Evolutionary conservation across 1,139 yeast species (phyloP), one percentile per base, ranked within the genome.

Genomic region (Magnusiomyces suaveolens): DNA sequence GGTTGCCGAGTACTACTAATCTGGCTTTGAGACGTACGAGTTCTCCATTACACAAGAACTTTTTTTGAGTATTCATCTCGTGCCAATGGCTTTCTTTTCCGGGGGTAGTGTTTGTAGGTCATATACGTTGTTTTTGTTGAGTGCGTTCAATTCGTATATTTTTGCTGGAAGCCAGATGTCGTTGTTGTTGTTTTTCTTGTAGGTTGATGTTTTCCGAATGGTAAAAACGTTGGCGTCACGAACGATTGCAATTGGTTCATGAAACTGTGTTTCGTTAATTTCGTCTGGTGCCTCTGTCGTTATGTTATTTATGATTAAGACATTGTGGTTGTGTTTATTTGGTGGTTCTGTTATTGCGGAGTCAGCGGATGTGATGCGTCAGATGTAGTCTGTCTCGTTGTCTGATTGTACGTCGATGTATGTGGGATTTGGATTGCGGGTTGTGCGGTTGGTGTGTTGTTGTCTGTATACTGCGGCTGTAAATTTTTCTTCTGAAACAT

Each of bases 1-100:
- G 41, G 48, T 65, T 66, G 20, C 58, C 59, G 41, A 44, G 53
- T 3, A 54, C 60, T 4, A 57, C 59, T 12, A 57, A 51, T 25
- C 58, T 47, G n/a, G 56, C 52, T 46, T 57, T 57, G 43, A 44
- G 55, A 18, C 47, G 39, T 20, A 51, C 49, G 8, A 57, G 33
- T 14, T 43, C 21, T 12, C 59, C 57, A 29, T 38, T 43, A 3
- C 48, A 47, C 20, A 44, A 36, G 20, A 23, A 18, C 43, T 57
- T 57, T 46, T 25, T 26, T 39, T 52, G 50, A 50, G 53, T 10
- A 54, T 50, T 54, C 58, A 55, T 43, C 46, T 53, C 14, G 36
- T 21, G 23, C 36, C 23, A 32, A 26, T 26, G 6, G 39, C 39
- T 3, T 20, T n/a, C 14, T 20, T 18, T 3, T 39, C 49, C 16